A percentile compares a stretch with the other conserved stretches of the same genome.
phyloP scores from a whole-genome alignment of 768 basidiomycete genomes.

The Tricholoma sp. region DNA sequence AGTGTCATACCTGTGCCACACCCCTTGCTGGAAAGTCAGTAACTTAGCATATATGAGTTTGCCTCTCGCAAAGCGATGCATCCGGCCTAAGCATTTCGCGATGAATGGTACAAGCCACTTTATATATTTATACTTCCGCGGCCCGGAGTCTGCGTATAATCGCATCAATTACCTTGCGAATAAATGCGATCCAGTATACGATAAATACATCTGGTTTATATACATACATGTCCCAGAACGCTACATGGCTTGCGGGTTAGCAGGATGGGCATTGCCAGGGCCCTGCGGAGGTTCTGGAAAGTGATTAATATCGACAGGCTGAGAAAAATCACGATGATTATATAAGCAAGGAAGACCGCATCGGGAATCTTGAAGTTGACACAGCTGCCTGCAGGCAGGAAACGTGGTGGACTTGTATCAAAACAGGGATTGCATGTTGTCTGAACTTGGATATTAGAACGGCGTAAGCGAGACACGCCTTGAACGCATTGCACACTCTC shows the following conservation, averaged over 20 bases:
- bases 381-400: conserved; percentile 69
- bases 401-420: conserved; percentile 64
- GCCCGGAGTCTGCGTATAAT: neutral
- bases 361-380: conserved; percentile 29
- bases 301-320: neutral
- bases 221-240: neutral
- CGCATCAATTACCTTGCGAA: neutral
- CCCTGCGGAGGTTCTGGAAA: neutral
- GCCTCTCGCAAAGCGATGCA: too few relatives aligned
- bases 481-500: conserved; percentile 39
- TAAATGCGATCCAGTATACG: neutral
- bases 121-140: neutral
- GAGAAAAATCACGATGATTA: neutral
- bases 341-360: neutral
- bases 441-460: conserved; percentile 27
- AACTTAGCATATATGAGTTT: neutral
- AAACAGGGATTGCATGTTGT: conserved; percentile 46
- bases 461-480: conserved; percentile 53
- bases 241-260: neutral
- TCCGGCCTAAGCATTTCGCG: neutral
- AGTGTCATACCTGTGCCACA: neutral
- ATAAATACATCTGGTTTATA: neutral
- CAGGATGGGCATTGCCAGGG: neutral
- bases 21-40: neutral
- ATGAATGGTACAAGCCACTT: neutral